Base-by-base conservation (phyloP, 306 rosid genomes). In the Vigna nakashimae region DNA sequence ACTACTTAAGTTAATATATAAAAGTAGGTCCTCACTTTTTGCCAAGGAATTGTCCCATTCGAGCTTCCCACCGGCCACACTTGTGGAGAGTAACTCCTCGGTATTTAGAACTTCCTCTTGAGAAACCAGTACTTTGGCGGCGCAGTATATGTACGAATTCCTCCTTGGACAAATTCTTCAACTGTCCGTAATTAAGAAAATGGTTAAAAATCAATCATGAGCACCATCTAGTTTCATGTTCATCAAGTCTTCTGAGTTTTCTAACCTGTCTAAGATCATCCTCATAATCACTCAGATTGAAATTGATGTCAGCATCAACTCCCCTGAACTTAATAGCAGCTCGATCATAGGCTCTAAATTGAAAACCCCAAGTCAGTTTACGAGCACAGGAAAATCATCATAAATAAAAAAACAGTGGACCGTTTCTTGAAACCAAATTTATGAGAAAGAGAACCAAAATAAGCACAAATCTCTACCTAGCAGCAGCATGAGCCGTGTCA, bases 51-150 rank as follows among this genome's bases (percentile, higher is more conserved):
- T 92, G 99, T 28, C 99, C 98, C 96, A 95, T 91, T 75, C 98
- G 91, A 87, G 99, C 98, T 84, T 95, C 99, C 99, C 99, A 95
- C 43, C 97, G 92, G 58, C 99, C 99, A 83, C 99, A 95, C 83
- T 91, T 95, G 89, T 95, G 99, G 55, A 92, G 91, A 1, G 99
- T 92, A 12, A 95, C 99, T 64, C 98, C 98, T 69, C 99, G 79
- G 77, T 92, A 92, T 80, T 89, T 95, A 6, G 99, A 91, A 81
- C 96, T 95, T 59, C 99, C 98, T 64, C 99, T 86, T 0, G 99
- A 91, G 90, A 95, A 92, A 56, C 99, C 98, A 56, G 96, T 95
- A 81, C 98, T 95, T 60, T 92, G 99, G 58, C 99, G 93, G 38
- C 99, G 97, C 10, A 95, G 92, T 81, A 92, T 95, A 86, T 92